Evolutionary conservation across 2,329 filamentous ascomycete genomes (phyloP), one percentile per base, ranked within the genome.

Genomic region (Xylariomycetidae sp.): DNA sequence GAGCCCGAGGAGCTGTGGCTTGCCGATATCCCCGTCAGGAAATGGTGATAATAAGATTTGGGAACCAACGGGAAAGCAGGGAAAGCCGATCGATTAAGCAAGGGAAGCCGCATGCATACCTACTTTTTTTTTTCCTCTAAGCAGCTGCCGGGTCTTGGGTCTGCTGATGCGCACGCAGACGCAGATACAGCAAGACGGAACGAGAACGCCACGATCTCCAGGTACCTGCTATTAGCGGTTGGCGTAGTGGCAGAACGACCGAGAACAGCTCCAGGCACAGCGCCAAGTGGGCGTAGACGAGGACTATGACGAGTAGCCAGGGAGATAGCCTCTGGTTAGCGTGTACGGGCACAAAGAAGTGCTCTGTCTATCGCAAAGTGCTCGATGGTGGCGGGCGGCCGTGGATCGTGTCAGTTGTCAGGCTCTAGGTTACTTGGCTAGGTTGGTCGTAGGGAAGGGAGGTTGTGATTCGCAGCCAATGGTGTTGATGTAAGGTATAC

Each of bases 1-100:
- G 20, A 30, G 39, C 36, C 40, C 42, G 34, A 37, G 40, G 36
- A 42, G 42, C 40, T 50, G 47, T 48, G 37, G 48, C 40, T 40
- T 42, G 44, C 39, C 46, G 48, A 43, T 39, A 34, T 36, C 32
- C 32, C 29, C 40, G 34, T 32, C 32, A 34, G 25, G 14, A 24
- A 25, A 23, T 39, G 34, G n/a, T n/a, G 24, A 25, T 14, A 25
- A 32, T 34, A 35, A 38, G 32, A 38, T 41, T 38, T 26, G 29
- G n/a, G 22, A 31, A 22, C 31, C 35, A 31, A 27, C 33, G 36
- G 19, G 27, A 19, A 19, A 30, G 23, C 27, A 28, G 25, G 29
- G 31, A 25, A 26, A 27, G 15, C 5, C 23, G 25, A 34, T 29
- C 19, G 25, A 34, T 34, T 19, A 28, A n/a, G 25, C 26, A 9